Base-by-base conservation (phyloP, 2,329 filamentous ascomycete species). In the Arthrobotrys megalospora region DNA sequence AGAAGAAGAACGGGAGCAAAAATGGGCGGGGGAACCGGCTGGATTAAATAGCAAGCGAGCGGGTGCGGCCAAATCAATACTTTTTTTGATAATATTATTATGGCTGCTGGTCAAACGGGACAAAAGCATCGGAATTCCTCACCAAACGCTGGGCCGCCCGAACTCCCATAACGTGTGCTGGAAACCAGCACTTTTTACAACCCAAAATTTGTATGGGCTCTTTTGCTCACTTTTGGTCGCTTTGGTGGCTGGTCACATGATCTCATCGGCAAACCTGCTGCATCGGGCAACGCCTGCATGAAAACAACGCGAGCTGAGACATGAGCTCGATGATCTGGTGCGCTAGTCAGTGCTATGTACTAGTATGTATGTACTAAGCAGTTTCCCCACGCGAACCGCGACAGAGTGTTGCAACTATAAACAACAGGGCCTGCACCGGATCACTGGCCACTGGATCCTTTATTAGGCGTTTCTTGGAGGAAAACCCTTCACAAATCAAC, bases 41-140 rank as follows among this genome's bases (percentile, higher is more conserved):
- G 53, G 52, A 43, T 78, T 78, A 72, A 63, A 78, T 78, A 78
- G 67, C 62, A 78, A 78, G 67, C 75, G 75, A 78, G n/a, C 21
- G 45, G 62, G 36, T 52, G 6, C 4, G 6, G 36, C 75, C 75
- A 78, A 72, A 78, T 78, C 75, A 78, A 71, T 71, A 36, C 50
- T 16, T 34, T 4, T 32, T 28, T 24, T 7, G 1, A 16, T 14
- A 11, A 3, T 8, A 1, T 36, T 19, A n/a, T 6, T 52, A 43
- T 50, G 45, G 52, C 55, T 60, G 28, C 47, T n/a, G 19, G 52
- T 55, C 62, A 43, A 48, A 32, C 45, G 36, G 55, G 8, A 5
- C 52, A 45, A 45, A n/a, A n/a, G n/a, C 12, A 6, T 19, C 19
- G 7, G 19, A 28, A 60, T 71, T 67, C 60, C 75, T 72, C 75